Evolutionary conservation across 2,329 filamentous ascomycete species (phyloP).

Genomic region (Talaromyces piceae): DNA sequence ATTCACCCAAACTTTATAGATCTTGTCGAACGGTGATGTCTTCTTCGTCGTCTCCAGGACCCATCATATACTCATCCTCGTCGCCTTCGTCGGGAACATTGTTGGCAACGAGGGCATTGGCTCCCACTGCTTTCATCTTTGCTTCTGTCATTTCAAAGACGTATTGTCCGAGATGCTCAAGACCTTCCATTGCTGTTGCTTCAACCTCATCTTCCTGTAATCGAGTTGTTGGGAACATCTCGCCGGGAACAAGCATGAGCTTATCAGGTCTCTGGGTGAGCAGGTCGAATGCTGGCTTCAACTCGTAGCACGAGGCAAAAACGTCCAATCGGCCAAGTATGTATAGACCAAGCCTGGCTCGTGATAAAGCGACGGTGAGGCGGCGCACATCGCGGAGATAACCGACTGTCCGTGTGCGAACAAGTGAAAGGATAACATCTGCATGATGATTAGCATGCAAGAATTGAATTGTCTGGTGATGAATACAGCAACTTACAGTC

Average conservation of each 20-base stretch:
- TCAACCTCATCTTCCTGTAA: conserved; percentile 41
- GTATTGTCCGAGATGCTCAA: conserved; percentile 93
- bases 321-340: conserved; percentile 81
- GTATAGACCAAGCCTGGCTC: conserved; percentile 84
- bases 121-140: conserved; percentile 43
- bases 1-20: conserved; percentile 1
- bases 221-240: conserved; percentile 70
- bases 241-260: conserved; percentile 71
- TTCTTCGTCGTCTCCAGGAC: conserved; percentile 27
- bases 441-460: conserved; percentile 7
- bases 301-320: conserved; percentile 82
- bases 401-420: conserved; percentile 78
- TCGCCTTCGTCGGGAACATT: conserved; percentile 25
- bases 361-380: conserved; percentile 87
- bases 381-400: conserved; percentile 91
- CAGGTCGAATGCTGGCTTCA: conserved; percentile 75
- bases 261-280: conserved; percentile 73
- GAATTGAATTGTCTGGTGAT: not conserved
- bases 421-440: conserved; percentile 92
- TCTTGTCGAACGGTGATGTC: conserved; percentile 13
- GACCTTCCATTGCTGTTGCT: conserved; percentile 70
- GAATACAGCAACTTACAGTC: conserved; percentile 79
- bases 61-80: conserved; percentile 28
- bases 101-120: not conserved
- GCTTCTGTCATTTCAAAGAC: conserved; percentile 91